Evolutionary conservation across 129 eudicot species (phyloP).

Genomic region (Flaveria sonorensis): DNA sequence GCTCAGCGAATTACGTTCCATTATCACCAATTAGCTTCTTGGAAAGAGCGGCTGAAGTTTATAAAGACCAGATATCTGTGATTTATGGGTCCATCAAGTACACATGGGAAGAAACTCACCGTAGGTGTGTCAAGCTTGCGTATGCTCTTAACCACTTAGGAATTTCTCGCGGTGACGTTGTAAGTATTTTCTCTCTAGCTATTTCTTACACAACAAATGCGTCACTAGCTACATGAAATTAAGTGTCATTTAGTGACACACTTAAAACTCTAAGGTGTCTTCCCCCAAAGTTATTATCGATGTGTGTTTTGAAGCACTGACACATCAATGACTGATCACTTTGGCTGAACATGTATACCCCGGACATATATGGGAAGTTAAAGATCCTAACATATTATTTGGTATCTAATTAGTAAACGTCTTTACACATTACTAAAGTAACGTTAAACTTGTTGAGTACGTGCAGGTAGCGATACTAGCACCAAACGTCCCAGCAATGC

Average conservation of each 20-base stretch:
- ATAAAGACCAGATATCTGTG: neutral
- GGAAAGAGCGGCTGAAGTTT: slow-evolving; percentile 12
- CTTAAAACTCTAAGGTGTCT: too few relatives aligned
- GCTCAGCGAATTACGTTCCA: slow-evolving; percentile 2
- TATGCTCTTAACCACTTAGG: slow-evolving; percentile 2
- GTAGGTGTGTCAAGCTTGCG: neutral
- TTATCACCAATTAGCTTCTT: slow-evolving; percentile 9
- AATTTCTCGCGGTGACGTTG: neutral
- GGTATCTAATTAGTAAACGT: too few relatives aligned
- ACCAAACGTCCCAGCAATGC: slow-evolving; percentile 3
- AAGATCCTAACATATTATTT: too few relatives aligned
- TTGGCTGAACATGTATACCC: too few relatives aligned
- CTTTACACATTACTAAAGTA: neutral
- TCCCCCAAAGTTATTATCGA: too few relatives aligned
- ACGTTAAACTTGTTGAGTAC: neutral
- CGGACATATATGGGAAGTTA: too few relatives aligned
- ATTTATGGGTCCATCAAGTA: slow-evolving; percentile 6
- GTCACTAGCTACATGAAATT: too few relatives aligned
- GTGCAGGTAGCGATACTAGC: slow-evolving; percentile 3
- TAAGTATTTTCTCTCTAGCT: neutral
- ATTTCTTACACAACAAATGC: too few relatives aligned
- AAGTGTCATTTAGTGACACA: too few relatives aligned
- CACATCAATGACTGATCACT: too few relatives aligned
- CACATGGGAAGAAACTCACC: neutral
- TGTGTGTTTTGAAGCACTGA: too few relatives aligned